A percentile compares a stretch with the other conserved stretches of the same genome.
phyloP scores from a whole-genome alignment of 2,329 filamentous ascomycete species.

The Colletotrichum theobromicola region DNA sequence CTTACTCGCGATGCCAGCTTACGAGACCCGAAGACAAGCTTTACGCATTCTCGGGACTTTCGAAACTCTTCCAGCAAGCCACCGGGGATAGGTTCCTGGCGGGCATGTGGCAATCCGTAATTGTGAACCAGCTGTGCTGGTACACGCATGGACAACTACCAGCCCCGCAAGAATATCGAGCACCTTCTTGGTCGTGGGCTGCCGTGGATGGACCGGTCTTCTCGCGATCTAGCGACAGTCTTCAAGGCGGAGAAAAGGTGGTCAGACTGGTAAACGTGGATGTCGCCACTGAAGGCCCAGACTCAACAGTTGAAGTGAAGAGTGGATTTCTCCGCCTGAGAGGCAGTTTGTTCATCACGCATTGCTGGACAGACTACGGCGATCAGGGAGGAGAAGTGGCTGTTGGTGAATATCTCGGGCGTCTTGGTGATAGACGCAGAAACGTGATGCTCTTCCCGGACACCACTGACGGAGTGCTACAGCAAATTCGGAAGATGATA shows the following conservation, averaged over 20 bases:
- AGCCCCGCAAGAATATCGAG: neutral
- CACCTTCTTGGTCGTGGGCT: neutral
- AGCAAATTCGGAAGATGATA: neutral
- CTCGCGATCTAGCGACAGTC: neutral
- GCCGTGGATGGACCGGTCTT: neutral
- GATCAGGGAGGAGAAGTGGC: neutral
- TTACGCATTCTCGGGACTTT: neutral
- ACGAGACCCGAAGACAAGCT: neutral
- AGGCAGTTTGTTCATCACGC: neutral
- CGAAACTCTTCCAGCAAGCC: neutral
- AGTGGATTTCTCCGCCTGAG: neutral
- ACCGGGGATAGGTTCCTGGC: neutral
- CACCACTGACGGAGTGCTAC: neutral
- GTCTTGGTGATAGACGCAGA: neutral
- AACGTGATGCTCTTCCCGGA: neutral
- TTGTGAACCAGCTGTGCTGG: neutral
- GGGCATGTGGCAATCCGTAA: neutral
- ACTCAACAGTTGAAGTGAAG: neutral
- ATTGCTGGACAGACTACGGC: neutral
- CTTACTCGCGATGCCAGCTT: neutral
- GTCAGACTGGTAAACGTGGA: neutral
- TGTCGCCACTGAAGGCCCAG: neutral
- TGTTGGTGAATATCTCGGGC: neutral
- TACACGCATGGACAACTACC: neutral
- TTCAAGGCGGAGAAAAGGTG: neutral